Conservation (phyloP, 2,329 filamentous ascomycete species). For the Neopestalotiopsis sp. region DNA sequence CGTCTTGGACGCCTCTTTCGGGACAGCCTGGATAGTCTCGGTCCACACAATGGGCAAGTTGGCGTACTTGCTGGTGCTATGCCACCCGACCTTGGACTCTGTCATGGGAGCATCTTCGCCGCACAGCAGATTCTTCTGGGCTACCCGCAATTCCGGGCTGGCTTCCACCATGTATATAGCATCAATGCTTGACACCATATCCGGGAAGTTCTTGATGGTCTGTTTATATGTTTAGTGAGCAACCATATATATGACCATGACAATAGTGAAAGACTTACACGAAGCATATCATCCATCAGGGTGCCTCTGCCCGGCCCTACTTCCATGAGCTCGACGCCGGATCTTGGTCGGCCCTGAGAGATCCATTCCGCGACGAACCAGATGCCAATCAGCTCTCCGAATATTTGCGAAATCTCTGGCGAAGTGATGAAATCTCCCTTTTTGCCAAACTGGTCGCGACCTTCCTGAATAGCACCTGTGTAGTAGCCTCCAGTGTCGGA, state of each 20-base stretch:
- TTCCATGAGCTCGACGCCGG: constrained; percentile 87
- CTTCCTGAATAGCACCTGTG: constrained; percentile 71
- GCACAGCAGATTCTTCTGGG: constrained; percentile 84
- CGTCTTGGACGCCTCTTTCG: constrained; percentile 69
- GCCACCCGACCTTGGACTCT: constrained; percentile 74
- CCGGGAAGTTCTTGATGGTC: constrained; percentile 85
- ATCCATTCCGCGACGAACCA: constrained; percentile 99
- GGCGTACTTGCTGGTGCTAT: constrained; percentile 77
- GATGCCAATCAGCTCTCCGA: constrained; percentile 90
- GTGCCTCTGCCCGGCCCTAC: constrained; percentile 93
- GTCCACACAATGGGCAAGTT: constrained; percentile 84
- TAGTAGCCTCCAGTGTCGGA: constrained; percentile 93
- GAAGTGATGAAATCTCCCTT: constrained; percentile 97
- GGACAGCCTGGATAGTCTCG: constrained; percentile 85
- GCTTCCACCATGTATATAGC: constrained; percentile 95
- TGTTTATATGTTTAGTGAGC: constrained; percentile 38
- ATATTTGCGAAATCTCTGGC: constrained; percentile 95
- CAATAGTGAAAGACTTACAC: constrained; percentile 61
- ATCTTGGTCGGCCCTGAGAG: constrained; percentile 76
- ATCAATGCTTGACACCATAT: constrained; percentile 77
- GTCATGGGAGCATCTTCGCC: constrained; percentile 69
- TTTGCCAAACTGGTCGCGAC: constrained; percentile 86
- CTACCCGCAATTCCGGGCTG: constrained; percentile 75
- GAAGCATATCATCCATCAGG: constrained; percentile 93
- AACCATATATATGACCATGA: not conserved